Base-by-base conservation (phyloP, 2,329 filamentous ascomycete genomes). In the Fusarium annulatum region DNA sequence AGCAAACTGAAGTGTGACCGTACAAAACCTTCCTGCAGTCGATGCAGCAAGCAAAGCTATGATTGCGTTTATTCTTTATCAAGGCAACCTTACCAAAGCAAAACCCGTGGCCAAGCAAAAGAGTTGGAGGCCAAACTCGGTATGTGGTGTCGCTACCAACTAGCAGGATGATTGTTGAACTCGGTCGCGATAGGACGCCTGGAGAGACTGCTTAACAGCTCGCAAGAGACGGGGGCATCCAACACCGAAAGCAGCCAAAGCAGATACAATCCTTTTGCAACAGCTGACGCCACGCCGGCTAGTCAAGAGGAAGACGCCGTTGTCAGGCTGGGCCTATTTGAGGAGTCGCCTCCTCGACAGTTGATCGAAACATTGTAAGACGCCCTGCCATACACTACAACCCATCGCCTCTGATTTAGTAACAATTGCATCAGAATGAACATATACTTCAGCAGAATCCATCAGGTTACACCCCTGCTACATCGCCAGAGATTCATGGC, bases 1-100 rank as follows among this genome's bases (percentile, higher is more conserved):
- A 69, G 66, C 43, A 69, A 69, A 23, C 10, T 69, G 28, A 69
- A 52, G 7, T 69, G 66, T 49, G 66, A 69, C 10, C 66, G 66
- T 15, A 46, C 10, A 30, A 64, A 34, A 16, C 66, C 64, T 19
- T 52, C 34, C 10, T 64, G 66, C 34, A 41, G 64, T 18, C 64
- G 66, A 39, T 69, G 66, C 30, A 34, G n/a, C n/a, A 68, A 69
- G 15, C 56, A 56, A 34, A n/a, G 26, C 23, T 68, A 63, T 10
- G 64, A 68, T 23, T 68, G 65, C 16, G 28, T 63, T 10, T 68
- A 68, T 48, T 45, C 64, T 10, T 34, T 30, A 10, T 68, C 56
- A 10, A 68, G 65, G 16, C 56, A 68, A 26, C 56, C 48, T 4
- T 68, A 68, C 23, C 42, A 48, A 26, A 19, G 34, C n/a, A 69